Evolutionary conservation across 805 yeast species (phyloP), one percentile per base, ranked within the genome.

Genomic region (Zygoascus flipseniorum): DNA sequence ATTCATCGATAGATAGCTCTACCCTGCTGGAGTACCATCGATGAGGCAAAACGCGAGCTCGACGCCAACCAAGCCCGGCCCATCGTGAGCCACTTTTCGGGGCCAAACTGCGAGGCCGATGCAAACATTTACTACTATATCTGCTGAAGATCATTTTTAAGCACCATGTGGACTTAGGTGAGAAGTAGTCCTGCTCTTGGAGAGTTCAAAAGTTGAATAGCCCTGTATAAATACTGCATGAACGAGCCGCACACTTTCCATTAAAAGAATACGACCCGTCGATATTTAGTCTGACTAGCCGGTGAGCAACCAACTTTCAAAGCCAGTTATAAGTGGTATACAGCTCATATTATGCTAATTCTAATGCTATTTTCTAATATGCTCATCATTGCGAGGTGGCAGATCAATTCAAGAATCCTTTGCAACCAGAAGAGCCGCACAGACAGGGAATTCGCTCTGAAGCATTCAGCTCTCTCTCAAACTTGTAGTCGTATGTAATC

Each of bases 381-480:
- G 28, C 6, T 23, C 28, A 23, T 23, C 3, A 23, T 6, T 6
- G 28, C 28, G 28, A 23, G 28, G 5, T 6, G 28, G 3, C 28
- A 23, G 6, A 26, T 32, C 32, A 53, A 65, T 92, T 92, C 62
- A 92, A 75, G 65, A 80, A 92, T 0, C 97, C 98, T 68, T 89
- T 89, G 71, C 99, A 93, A 0, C 86, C 89, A 0, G 89, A 82
- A 1, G 97, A 90, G 2, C 99, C 99, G 76, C 99, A 93, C 13
- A 89, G 75, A 73, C 99, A 93, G 11, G 88, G 81, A 56, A 90
- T 83, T 58, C 97, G 74, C 64, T 89, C 96, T 45, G 81, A 89
- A 56, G 88, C 95, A 60, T 88, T 87, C 5, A 85, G 82, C 64
- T 90, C 97, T 52, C 96, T 76, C 68, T 89, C 97, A 66, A 93